Conservation (phyloP, 306 rosid species). For the Alnus glutinosa region DNA sequence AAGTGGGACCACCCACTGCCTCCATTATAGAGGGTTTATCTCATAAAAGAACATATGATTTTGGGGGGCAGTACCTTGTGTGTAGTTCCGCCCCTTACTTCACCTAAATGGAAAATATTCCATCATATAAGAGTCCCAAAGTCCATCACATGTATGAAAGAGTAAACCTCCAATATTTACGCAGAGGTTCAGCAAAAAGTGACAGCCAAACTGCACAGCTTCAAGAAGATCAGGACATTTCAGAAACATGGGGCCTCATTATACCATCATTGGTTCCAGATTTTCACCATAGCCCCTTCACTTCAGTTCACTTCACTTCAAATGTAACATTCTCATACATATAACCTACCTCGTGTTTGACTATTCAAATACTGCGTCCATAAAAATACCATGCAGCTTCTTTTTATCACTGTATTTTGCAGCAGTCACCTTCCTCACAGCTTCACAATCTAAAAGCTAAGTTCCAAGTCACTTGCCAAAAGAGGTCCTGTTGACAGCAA, state of each 20-base stretch:
- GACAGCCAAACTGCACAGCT: neutral
- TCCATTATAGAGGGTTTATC: neutral
- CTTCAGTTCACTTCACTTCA: neutral
- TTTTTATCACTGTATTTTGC: neutral
- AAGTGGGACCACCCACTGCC: neutral
- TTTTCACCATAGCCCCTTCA: neutral
- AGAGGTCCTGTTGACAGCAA: neutral
- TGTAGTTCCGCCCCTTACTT: neutral
- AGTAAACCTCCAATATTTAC: neutral
- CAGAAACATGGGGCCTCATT: neutral
- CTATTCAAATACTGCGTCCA: neutral
- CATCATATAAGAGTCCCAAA: neutral
- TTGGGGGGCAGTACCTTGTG: no score
- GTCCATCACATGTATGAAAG: neutral
- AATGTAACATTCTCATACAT: neutral
- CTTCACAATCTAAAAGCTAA: neutral
- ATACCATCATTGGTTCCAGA: neutral
- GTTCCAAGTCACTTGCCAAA: neutral
- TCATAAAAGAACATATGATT: no score
- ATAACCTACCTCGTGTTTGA: neutral
- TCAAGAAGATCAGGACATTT: neutral
- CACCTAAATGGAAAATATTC: neutral
- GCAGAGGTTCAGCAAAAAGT: neutral
- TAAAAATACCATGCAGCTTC: neutral
- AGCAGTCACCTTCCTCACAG: neutral